Conservation (phyloP, 2,329 filamentous ascomycete species). For the Aspergillus jensenii region DNA sequence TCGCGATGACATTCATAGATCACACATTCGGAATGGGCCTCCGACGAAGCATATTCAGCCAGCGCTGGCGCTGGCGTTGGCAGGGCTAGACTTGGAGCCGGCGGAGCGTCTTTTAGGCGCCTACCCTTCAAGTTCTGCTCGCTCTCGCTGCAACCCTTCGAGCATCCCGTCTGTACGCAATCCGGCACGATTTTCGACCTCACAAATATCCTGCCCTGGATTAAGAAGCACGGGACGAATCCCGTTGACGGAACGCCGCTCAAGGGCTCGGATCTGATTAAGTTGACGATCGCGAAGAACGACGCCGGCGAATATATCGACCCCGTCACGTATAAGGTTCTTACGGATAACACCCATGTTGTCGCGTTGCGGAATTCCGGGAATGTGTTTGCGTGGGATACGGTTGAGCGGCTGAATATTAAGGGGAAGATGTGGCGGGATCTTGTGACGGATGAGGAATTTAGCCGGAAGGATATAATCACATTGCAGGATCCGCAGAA, state of each 20-base stretch:
- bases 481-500: conserved; percentile 96
- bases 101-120: conserved; percentile 72
- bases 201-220: conserved; percentile 90
- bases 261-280: conserved; percentile 79
- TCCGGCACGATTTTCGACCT: conserved; percentile 92
- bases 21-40: conserved; percentile 97
- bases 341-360: conserved; percentile 97
- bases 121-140: conserved; percentile 98
- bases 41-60: conserved; percentile 81
- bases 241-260: conserved; percentile 81
- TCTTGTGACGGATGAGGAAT: conserved; percentile 81
- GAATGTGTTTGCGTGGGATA: conserved; percentile 96
- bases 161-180: conserved; percentile 86
- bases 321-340: conserved; percentile 94
- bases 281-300: conserved; percentile 89
- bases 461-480: conserved; percentile 87
- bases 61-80: conserved; percentile 68
- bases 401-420: conserved; percentile 90
- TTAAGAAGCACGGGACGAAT: conserved; percentile 90
- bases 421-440: conserved; percentile 96
- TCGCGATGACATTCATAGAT: conserved; percentile 54
- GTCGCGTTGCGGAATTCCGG: conserved; percentile 83
- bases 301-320: conserved; percentile 90
- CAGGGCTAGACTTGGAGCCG: conserved; percentile 52
- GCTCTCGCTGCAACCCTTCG: conserved; percentile 90